Evolutionary conservation across 306 rosid genomes (phyloP), one percentile per base, ranked within the genome.

Genomic region (Boehmeria nivea): DNA sequence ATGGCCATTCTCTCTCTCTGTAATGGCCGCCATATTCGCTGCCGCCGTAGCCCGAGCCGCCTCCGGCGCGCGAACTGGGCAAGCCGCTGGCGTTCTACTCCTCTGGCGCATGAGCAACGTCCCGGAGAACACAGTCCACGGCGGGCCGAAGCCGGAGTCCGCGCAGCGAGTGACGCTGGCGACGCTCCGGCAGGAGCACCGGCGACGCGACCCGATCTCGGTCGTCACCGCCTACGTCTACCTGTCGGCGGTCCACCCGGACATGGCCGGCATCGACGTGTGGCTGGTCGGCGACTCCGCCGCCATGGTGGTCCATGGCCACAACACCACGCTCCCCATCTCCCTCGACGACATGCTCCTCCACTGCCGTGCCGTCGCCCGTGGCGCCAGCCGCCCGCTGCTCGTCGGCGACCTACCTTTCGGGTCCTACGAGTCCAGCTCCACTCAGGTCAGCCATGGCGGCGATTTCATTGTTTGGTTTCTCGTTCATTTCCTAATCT

Each of bases 191-290:
- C 81, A 78, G 46, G 83, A 84, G 72, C 70, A 86, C 54, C 54
- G 63, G 16, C 74, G 69, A 23, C 63, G 77, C 9, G 73, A 80
- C 53, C 95, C 94, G 11, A 86, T 90, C 46, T 76, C 95, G 1
- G 49, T 90, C 68, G 95, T 90, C 34, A 90, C 97, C 16, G 94
- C 98, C 24, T 90, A 90, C 28, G 98, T 86, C 61, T 90, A 90
- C 80, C 91, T 95, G 1, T 68, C 95, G 0, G 95, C 59, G 10
- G 59, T 33, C n/a, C 59, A 53, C 43, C 21, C 28, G n/a, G 43
- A 53, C 44, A 28, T 53, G 55, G 55, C 55, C 37, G 36, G 36
- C 16, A 50, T 50, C 20, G 55, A 50, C 19, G 28, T 89, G 6
- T 77, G 83, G 14, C 78, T 86, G 5, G 95, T 86, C 15, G 94